Evolutionary conservation across 768 basidiomycete genomes (phyloP).

Genomic region (Cystobasidium tubakii): DNA sequence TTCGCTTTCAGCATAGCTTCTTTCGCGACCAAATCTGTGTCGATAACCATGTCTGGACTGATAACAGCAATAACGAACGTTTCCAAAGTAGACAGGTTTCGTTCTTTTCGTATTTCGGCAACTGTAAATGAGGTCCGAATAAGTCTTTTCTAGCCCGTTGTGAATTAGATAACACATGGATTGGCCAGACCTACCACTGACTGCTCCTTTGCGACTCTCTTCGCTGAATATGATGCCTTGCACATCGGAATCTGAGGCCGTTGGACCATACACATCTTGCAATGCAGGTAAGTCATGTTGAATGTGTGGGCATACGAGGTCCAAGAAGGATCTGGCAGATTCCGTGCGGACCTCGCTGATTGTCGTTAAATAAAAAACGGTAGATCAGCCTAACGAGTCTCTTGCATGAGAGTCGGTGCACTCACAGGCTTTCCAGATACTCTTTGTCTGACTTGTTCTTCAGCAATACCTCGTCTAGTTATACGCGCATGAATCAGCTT

Average conservation of each 20-base stretch:
- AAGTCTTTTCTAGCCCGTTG: no score
- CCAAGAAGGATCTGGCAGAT: constrained; percentile 63
- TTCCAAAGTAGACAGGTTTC: constrained; percentile 24
- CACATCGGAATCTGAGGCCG: constrained; percentile 76
- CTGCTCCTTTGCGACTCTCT: constrained; percentile 74
- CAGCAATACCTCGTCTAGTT: constrained; percentile 64
- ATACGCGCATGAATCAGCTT: not conserved
- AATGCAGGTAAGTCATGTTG: constrained; percentile 56
- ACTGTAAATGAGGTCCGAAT: constrained; percentile 63
- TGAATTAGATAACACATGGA: constrained; percentile 12
- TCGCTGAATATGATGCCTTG: constrained; percentile 85
- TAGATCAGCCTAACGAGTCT: not conserved
- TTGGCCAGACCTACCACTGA: constrained; percentile 49
- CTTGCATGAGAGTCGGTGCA: constrained; percentile 19
- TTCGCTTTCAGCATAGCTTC: constrained; percentile 74
- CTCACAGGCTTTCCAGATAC: constrained; percentile 60
- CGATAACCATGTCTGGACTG: constrained; percentile 44
- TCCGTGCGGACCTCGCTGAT: constrained; percentile 53
- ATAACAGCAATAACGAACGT: constrained; percentile 36
- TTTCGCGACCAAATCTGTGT: constrained; percentile 44
- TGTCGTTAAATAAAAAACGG: not conserved
- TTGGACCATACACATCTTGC: constrained; percentile 82
- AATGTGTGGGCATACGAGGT: constrained; percentile 63
- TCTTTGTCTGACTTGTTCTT: constrained; percentile 65
- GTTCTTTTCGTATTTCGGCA: constrained; percentile 47